Evolutionary conservation across 495 filamentous ascomycete genomes (phyloP).

Genomic region (Beverwykella pulmonaria): DNA sequence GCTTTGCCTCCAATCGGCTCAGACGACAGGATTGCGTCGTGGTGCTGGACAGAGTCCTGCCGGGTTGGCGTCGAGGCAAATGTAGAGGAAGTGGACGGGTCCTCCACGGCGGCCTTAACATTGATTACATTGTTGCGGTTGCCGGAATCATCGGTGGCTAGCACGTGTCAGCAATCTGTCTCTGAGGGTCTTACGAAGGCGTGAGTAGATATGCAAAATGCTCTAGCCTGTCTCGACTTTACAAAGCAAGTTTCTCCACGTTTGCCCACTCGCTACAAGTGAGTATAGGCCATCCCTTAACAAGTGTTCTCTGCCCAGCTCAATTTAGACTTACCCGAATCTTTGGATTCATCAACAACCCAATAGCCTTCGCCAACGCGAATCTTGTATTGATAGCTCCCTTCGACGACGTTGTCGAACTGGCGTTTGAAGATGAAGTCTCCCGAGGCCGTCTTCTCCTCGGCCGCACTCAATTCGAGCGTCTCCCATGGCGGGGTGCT

Average conservation of each 20-base stretch:
- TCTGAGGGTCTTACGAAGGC: neutral
- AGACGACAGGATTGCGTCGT: neutral
- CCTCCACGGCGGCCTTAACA: slow-evolving; percentile 33
- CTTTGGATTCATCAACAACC: slow-evolving; percentile 60
- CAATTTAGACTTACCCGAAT: slow-evolving; percentile 51
- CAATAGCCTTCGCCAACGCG: slow-evolving; percentile 63
- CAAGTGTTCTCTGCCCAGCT: no score
- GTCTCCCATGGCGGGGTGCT: slow-evolving; percentile 65
- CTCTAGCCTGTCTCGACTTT: no score
- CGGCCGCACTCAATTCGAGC: slow-evolving; percentile 58
- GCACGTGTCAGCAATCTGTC: slow-evolving; percentile 6
- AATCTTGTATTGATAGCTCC: slow-evolving; percentile 71
- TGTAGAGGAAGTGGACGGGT: neutral
- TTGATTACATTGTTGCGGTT: slow-evolving; percentile 62
- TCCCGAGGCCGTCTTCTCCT: slow-evolving; percentile 32
- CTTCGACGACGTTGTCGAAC: slow-evolving; percentile 53
- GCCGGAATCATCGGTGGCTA: slow-evolving; percentile 58
- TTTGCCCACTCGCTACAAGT: no score
- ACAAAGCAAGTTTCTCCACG: no score
- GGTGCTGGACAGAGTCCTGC: slow-evolving; percentile 4
- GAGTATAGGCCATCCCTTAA: no score
- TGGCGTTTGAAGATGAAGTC: slow-evolving; percentile 40
- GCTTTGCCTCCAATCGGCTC: neutral
- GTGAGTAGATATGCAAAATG: neutral
- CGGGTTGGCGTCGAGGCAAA: neutral